Base-by-base conservation (phyloP, 2,329 filamentous ascomycete species). In the Trichoderma semiorbis region DNA sequence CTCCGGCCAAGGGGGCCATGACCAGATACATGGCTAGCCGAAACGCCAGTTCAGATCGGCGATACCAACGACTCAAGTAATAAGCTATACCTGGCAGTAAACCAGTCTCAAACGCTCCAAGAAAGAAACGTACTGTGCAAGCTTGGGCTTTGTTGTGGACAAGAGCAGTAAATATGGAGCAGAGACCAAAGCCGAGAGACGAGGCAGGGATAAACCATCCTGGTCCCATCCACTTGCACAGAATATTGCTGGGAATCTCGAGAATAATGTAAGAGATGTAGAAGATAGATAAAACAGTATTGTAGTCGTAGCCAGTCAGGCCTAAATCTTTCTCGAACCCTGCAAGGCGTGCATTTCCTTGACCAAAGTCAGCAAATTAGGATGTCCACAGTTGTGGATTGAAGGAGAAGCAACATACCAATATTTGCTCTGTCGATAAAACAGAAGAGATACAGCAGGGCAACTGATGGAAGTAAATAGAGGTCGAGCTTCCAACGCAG, bases 1-100 rank as follows among this genome's bases (percentile, higher is more conserved):
- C 91, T 3, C 91, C 91, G 0, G 91, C 91, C 0, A 93, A 83
- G 0, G 91, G 90, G 0, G 90, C 88, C 86, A 90, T 53, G 21
- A 53, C 47, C 5, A 53, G 47, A 53, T 53, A 53, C 47, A 53
- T 53, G 47, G 47, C 47, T 5, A 53, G 47, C 21, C 47, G 47
- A 53, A 53, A 53, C 0, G 47, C 47, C 47, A 53, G 7, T 14
- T 53, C 47, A 53, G 47, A 53, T 2, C 47, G 10, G 7, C 47
- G 47, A 24, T 53, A 53, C 47, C 47, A 53, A 24, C 47, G 47
- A 7, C 47, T 53, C 21, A 53, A 6, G 21, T 53, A 53, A 53
- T 53, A 53, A 24, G 47, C 47, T 24, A 53, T 53, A 6, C 47
- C 47, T 24, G 47, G 47, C 5, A 53, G 21, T 3, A 53, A 24